Percentiles rank a stretch among this genome's conserved stretches.
Evolutionary conservation across 805 yeast genomes (phyloP).

Genomic region (Kuraishia hungarica): DNA sequence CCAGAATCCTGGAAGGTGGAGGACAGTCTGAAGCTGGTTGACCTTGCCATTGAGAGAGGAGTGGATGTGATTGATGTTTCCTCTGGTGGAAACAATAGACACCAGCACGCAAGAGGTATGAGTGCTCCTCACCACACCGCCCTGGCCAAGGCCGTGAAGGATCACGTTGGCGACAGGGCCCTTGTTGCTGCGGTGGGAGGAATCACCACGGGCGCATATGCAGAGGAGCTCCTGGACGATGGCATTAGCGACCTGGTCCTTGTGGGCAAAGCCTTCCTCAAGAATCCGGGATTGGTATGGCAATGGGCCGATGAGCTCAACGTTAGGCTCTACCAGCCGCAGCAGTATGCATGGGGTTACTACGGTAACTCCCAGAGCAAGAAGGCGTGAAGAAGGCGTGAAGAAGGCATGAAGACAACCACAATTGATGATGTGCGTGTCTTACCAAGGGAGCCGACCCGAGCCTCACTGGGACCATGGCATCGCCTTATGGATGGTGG

Average conservation of each 20-base stretch:
- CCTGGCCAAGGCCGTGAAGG: constrained; percentile 32
- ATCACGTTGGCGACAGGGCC: constrained; percentile 32
- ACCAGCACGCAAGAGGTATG: constrained; percentile 20
- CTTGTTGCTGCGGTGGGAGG: constrained; percentile 41
- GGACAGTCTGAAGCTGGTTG: constrained; percentile 33
- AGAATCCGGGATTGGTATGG: constrained; percentile 40
- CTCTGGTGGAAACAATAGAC: constrained; percentile 37
- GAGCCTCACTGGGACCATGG: too few relatives aligned
- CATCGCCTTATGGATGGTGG: too few relatives aligned
- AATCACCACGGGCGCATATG: constrained; percentile 25
- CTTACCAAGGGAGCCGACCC: too few relatives aligned
- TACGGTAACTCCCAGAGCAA: not conserved
- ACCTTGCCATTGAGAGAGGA: constrained; percentile 29
- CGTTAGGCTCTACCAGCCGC: not conserved
- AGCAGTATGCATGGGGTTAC: not conserved
- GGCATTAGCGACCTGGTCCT: constrained; percentile 39
- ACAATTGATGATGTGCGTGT: too few relatives aligned
- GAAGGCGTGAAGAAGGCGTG: not conserved
- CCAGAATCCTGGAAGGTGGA: constrained; percentile 33
- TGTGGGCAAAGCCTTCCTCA: constrained; percentile 36
- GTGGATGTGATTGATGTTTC: constrained; percentile 48
- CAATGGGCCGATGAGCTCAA: constrained; percentile 35
- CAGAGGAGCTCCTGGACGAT: constrained; percentile 30
- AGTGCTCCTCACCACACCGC: constrained; percentile 26
- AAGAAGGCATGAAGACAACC: too few relatives aligned